A percentile compares a stretch with the other conserved stretches of the same genome.
Conservation (phyloP, 371 early-diverging fungal genomes). For the Lichtheimia hyalospora region DNA sequence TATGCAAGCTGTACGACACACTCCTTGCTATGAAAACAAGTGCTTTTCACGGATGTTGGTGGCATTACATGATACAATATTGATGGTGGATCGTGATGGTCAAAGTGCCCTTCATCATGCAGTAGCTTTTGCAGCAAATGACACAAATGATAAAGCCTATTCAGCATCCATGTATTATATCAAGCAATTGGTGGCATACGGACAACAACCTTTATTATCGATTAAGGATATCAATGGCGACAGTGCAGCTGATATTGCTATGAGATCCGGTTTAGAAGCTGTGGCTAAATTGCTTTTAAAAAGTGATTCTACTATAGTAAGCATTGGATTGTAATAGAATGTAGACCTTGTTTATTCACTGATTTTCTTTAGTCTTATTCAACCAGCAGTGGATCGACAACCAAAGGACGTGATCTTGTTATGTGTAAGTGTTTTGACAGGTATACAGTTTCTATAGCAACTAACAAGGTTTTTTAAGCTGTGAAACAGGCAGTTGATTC, state of each 20-base stretch:
- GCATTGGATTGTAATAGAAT: not conserved
- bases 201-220: not conserved
- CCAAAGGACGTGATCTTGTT: conserved; percentile 55
- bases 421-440: conserved; percentile 41
- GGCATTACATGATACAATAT: conserved; percentile 65
- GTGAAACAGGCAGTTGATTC: conserved; percentile 73
- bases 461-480: conserved; percentile 27
- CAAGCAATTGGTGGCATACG: conserved; percentile 31
- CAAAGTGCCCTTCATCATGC: conserved; percentile 90
- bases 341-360: not conserved
- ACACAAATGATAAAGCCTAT: conserved; percentile 53
- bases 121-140: conserved; percentile 55
- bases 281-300: conserved; percentile 29
- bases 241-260: conserved; percentile 88
- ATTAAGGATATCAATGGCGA: conserved; percentile 75
- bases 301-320: too few relatives aligned
- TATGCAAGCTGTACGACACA: conserved; percentile 80
- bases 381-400: conserved; percentile 21
- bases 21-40: conserved; percentile 81
- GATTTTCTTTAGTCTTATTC: too few relatives aligned
- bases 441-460: not conserved
- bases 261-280: conserved; percentile 66
- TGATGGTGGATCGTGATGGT: conserved; percentile 64
- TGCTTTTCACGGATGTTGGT: conserved; percentile 75
- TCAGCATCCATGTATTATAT: conserved; percentile 74